Conservation (phyloP, 176 grass and related monocot genomes). For the Hyparrhenia diplandra region DNA sequence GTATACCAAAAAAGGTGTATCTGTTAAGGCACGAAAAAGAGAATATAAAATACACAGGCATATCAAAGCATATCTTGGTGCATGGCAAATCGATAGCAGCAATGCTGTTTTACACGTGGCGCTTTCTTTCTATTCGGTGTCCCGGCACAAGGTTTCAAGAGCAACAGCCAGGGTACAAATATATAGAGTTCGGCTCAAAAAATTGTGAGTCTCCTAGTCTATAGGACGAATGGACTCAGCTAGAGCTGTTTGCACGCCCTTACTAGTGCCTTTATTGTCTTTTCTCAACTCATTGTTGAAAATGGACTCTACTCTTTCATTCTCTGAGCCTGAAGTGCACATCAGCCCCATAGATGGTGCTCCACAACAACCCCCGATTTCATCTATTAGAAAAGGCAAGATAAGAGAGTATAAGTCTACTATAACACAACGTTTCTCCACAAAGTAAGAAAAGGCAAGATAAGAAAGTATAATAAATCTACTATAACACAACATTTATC, state of each 20-base stretch:
- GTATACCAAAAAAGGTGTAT: neutral
- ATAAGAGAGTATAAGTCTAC: constrained; percentile 3
- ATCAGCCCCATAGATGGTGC: neutral
- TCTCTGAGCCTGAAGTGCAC: neutral
- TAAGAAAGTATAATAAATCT: neutral
- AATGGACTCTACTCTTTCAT: neutral
- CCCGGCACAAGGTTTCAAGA: neutral
- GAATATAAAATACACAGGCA: neutral
- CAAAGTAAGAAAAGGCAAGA: neutral
- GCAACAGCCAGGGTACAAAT: neutral
- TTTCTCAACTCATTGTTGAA: neutral
- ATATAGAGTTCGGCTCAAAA: neutral
- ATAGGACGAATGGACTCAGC: neutral
- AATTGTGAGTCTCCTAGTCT: neutral
- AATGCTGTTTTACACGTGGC: neutral
- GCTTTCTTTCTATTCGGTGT: neutral
- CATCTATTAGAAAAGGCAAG: constrained; percentile 4
- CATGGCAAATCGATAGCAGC: neutral
- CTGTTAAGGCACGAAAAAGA: neutral
- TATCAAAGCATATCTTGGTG: neutral
- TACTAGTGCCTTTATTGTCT: neutral
- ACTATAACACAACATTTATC: neutral
- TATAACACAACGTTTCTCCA: neutral
- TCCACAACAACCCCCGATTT: neutral
- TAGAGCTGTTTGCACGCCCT: constrained; percentile 23